Evolutionary conservation across 1,284 basidiomycete genomes (phyloP).

Genomic region (Heterobasidion occidentale): DNA sequence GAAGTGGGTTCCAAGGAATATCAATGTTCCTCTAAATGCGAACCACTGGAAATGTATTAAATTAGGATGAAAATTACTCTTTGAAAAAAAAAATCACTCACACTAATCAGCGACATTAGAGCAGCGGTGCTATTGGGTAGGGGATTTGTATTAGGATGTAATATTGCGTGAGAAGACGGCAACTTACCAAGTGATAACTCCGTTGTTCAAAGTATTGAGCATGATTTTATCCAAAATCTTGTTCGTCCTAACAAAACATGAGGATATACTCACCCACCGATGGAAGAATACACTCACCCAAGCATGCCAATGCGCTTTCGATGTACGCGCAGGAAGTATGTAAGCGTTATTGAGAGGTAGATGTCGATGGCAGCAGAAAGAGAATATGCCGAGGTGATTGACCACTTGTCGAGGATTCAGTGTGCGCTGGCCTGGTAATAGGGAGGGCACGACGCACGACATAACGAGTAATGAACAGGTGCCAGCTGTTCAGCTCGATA

Average conservation of each 20-base stretch:
- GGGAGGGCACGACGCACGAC: background rate
- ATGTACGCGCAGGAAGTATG: background rate
- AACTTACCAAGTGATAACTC: background rate
- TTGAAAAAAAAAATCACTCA: background rate
- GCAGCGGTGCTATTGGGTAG: background rate
- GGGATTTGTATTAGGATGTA: background rate
- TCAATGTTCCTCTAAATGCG: background rate
- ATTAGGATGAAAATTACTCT: too few species aligned
- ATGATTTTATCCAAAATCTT: background rate
- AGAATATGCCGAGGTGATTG: background rate
- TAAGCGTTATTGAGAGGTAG: background rate
- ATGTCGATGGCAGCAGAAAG: background rate
- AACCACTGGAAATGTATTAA: background rate
- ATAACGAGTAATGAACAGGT: background rate
- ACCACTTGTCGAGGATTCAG: background rate
- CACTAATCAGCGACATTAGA: background rate
- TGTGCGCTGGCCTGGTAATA: too few species aligned
- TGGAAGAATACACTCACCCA: background rate
- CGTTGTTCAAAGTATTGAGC: background rate
- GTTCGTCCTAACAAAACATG: background rate
- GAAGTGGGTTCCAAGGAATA: background rate
- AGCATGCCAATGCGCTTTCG: background rate
- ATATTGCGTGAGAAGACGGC: background rate
- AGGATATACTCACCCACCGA: background rate
- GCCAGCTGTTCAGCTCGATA: background rate